Evolutionary conservation across 2,329 filamentous ascomycete genomes (phyloP).

Genomic region (Exophiala spinifera): DNA sequence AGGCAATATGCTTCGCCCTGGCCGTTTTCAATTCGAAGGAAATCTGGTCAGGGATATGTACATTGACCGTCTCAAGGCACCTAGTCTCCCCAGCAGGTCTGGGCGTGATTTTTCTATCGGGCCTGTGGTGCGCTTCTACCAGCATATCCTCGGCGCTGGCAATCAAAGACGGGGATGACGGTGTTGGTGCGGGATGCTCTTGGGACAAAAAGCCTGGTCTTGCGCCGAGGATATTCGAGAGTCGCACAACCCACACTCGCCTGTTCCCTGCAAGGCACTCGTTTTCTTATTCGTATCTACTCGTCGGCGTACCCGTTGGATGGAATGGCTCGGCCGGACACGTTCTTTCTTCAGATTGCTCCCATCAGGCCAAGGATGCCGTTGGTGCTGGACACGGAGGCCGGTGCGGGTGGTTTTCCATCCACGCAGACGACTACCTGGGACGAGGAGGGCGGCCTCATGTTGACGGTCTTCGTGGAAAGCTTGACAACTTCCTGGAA

Average conservation of each 20-base stretch:
- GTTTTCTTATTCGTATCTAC: constrained; percentile 69
- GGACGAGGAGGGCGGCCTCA: constrained; percentile 53
- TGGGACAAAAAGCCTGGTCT: not conserved
- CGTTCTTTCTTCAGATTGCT: constrained; percentile 49
- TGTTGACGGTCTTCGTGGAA: constrained; percentile 57
- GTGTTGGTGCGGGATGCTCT: not conserved
- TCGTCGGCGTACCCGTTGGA: constrained; percentile 66
- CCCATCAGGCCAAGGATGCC: constrained; percentile 18
- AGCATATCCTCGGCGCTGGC: too few relatives aligned
- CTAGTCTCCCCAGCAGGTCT: too few relatives aligned
- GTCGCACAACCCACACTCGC: constrained; percentile 62
- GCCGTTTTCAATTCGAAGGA: not conserved
- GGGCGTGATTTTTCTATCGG: not conserved
- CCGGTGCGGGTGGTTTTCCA: constrained; percentile 61
- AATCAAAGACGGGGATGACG: not conserved
- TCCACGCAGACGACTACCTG: constrained; percentile 62
- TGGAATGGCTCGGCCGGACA: constrained; percentile 55
- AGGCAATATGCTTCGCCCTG: not conserved
- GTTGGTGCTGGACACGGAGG: constrained; percentile 30
- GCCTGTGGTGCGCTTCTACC: not conserved
- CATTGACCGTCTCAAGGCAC: too few relatives aligned
- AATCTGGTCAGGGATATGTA: not conserved
- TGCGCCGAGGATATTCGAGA: constrained; percentile 59
- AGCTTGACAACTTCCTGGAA: constrained; percentile 59
- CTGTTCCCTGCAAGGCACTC: constrained; percentile 65